A percentile compares a stretch with the other conserved stretches of the same genome.
These are phyloP conservation scores for Moesziomyces sp. DNA, from an alignment of 1,284 basidiomycete genomes.

Conservation along the genomic window DNA sequence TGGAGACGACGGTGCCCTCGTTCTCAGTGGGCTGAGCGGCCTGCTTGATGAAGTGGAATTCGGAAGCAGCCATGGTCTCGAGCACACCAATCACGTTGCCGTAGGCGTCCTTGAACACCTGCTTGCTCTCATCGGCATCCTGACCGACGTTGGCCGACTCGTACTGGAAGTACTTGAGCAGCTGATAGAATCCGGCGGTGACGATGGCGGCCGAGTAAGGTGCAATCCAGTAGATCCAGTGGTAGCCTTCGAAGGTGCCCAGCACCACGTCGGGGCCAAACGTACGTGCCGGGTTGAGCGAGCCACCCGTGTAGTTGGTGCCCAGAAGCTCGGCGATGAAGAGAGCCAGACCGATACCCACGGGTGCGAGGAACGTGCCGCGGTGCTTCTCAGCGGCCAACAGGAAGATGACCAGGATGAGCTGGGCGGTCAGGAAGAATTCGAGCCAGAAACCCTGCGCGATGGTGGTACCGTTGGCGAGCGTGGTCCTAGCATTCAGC, in stretches of 20 bases:
- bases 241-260: slow-evolving; percentile 33
- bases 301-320: slow-evolving; percentile 59
- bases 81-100: slow-evolving; percentile 49
- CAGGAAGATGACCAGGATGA: slow-evolving; percentile 69
- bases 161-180: slow-evolving; percentile 49
- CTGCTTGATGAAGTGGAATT: slow-evolving; percentile 25
- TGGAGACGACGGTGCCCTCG: slow-evolving; percentile 22
- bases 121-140: slow-evolving; percentile 46
- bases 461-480: slow-evolving; percentile 61
- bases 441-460: slow-evolving; percentile 67
- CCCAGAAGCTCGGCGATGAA: slow-evolving; percentile 52
- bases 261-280: slow-evolving; percentile 52
- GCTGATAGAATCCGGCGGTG: slow-evolving; percentile 45
- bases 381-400: slow-evolving; percentile 71
- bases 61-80: slow-evolving; percentile 40
- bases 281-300: slow-evolving; percentile 57
- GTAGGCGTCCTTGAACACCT: slow-evolving; percentile 46
- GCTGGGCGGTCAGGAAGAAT: slow-evolving; percentile 70
- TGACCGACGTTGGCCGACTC: slow-evolving; percentile 54
- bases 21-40: slow-evolving; percentile 22
- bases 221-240: slow-evolving; percentile 57
- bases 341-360: slow-evolving; percentile 57
- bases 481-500: slow-evolving; percentile 68
- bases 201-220: slow-evolving; percentile 51
- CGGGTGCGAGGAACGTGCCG: slow-evolving; percentile 59